Percentiles rank a stretch among this genome's conserved stretches.
Evolutionary conservation across 306 rosid species (phyloP).

Genomic region (Rosa multiflora): DNA sequence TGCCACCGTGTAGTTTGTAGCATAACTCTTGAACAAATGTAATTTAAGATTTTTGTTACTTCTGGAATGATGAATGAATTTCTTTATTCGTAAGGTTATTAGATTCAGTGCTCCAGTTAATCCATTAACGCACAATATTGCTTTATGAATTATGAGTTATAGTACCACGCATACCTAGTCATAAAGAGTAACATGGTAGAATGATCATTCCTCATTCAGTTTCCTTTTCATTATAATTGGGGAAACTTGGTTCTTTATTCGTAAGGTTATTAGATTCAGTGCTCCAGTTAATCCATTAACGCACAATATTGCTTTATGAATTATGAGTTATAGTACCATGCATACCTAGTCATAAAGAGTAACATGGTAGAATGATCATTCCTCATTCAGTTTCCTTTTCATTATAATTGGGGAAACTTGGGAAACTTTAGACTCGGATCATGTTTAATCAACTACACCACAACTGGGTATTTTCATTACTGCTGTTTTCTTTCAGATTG

Average conservation of each 20-base stretch:
- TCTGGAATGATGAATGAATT: neutral
- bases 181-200: too few species aligned
- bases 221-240: neutral
- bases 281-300: neutral
- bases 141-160: neutral
- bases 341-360: neutral
- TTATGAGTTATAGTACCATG: neutral
- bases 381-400: neutral
- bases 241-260: neutral
- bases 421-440: neutral
- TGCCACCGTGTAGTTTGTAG: slow-evolving; percentile 19
- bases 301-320: neutral
- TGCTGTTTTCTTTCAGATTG: slow-evolving; percentile 20
- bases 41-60: neutral
- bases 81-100: neutral
- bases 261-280: neutral
- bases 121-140: neutral
- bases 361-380: too few species aligned
- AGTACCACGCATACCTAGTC: neutral
- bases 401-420: neutral
- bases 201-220: neutral
- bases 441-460: slow-evolving; percentile 18
- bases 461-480: slow-evolving; percentile 18
- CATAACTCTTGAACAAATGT: slow-evolving; percentile 8
- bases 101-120: neutral